Conservation (phyloP, 768 basidiomycete species). For the Lactifluus hygrophoroides region DNA sequence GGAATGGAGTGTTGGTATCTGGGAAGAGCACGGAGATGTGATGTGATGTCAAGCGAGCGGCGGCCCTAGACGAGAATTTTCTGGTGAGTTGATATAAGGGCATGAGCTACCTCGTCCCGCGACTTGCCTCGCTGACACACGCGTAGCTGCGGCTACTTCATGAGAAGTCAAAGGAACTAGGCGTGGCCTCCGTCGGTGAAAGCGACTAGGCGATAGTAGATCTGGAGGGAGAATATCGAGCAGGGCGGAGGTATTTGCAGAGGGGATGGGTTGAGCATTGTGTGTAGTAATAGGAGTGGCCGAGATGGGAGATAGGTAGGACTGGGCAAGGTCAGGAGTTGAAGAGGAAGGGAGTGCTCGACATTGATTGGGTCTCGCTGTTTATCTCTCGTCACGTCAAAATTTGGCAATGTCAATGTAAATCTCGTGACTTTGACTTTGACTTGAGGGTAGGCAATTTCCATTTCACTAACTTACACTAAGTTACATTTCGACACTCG, state of each 20-base stretch:
- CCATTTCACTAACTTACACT: too few species aligned
- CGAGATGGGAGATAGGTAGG: not conserved
- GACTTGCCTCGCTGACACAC: constrained; percentile 14
- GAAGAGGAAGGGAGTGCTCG: constrained; percentile 12
- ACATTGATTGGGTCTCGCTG: constrained; percentile 19
- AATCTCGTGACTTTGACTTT: constrained; percentile 22
- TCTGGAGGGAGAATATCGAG: not conserved
- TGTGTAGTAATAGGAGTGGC: too few species aligned
- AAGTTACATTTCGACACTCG: too few species aligned
- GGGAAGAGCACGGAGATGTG: constrained; percentile 53
- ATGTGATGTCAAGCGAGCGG: constrained; percentile 49
- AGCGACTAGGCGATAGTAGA: not conserved
- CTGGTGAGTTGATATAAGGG: not conserved
- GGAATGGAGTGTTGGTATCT: constrained; percentile 63
- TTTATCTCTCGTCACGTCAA: constrained; percentile 24
- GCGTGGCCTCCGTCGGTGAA: constrained; percentile 5
- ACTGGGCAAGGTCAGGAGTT: constrained; percentile 6
- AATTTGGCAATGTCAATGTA: constrained; percentile 24
- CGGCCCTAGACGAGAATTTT: constrained; percentile 35
- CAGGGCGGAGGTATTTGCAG: constrained; percentile 7
- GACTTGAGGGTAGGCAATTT: constrained; percentile 22
- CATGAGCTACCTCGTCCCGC: too few species aligned
- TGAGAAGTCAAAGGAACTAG: constrained; percentile 7
- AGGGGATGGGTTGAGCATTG: not conserved
- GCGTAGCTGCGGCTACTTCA: constrained; percentile 15